These are phyloP conservation scores for Picochlorum sp. DNA, from an alignment of 139 green algal genomes.

Conservation along the genomic window DNA sequence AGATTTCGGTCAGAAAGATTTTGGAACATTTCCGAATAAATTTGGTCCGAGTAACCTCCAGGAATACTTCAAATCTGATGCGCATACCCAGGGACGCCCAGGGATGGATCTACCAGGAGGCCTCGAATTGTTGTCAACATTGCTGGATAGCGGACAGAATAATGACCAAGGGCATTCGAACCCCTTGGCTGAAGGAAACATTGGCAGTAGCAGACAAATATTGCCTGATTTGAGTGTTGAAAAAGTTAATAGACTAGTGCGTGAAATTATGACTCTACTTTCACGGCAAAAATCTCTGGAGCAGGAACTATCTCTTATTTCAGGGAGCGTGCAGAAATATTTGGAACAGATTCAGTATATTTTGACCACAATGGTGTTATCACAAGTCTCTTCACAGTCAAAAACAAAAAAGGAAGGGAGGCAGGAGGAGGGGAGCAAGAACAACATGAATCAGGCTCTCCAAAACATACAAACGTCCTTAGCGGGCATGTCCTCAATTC, in stretches of 20 bases:
- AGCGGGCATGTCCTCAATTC: not conserved
- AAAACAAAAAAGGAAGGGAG: not conserved
- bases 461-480: not conserved
- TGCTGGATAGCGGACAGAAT: no score
- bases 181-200: no score
- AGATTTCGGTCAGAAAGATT: conserved; percentile 1
- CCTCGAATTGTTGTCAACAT: not conserved
- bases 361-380: no score
- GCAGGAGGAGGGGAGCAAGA: not conserved
- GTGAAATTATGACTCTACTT: no score
- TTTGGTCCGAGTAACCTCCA: not conserved
- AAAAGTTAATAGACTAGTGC: no score
- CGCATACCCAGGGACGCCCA: not conserved
- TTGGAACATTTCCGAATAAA: not conserved
- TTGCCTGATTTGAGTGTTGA: no score
- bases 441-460: not conserved
- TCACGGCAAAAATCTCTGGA: no score
- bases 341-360: no score
- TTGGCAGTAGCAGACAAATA: no score
- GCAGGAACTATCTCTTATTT: no score
- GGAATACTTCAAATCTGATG: not conserved
- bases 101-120: not conserved
- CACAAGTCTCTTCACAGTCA: not conserved
- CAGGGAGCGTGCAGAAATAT: no score
- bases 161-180: no score